These are phyloP conservation scores for Eimeria falciformis DNA, from an alignment of 169 alveolate genomes.

Conservation along the genomic window DNA sequence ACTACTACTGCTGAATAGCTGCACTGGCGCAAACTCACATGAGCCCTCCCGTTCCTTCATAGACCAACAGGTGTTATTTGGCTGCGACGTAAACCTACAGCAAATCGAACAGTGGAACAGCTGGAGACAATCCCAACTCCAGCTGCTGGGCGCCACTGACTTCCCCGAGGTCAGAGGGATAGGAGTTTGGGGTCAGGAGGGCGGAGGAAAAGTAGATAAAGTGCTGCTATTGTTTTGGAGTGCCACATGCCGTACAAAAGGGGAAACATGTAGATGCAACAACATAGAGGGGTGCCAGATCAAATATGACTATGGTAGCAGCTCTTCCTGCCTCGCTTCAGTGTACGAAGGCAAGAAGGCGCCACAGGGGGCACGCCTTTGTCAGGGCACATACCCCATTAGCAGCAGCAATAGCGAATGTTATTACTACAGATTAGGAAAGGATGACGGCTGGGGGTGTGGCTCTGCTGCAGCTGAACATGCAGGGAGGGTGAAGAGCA, in stretches of 20 bases:
- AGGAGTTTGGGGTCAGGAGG: conserved; percentile 56
- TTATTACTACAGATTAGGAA: conserved; percentile 18
- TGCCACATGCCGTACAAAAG: conserved; percentile 23
- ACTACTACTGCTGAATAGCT: conserved; percentile 53
- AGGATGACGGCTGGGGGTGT: conserved; percentile 33
- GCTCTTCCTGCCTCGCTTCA: conserved; percentile 26
- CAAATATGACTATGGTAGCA: neutral
- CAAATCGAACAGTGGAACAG: conserved; percentile 12
- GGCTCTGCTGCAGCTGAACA: conserved; percentile 32
- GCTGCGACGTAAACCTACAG: conserved; percentile 39
- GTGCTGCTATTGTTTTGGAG: conserved; percentile 41
- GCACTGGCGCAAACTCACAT: conserved; percentile 49
- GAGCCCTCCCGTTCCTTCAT: conserved; percentile 4
- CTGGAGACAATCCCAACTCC: conserved; percentile 8
- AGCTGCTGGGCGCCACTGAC: conserved; percentile 32
- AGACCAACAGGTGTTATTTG: conserved; percentile 39
- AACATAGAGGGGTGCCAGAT: conserved; percentile 23
- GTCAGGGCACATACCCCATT: conserved; percentile 39
- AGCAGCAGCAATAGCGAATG: neutral
- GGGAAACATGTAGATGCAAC: conserved; percentile 55
- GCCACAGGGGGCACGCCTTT: conserved; percentile 49
- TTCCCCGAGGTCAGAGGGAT: conserved; percentile 43
- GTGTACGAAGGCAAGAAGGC: conserved; percentile 23
- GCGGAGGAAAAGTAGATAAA: conserved; percentile 1
- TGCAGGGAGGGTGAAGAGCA: neutral